Evolutionary conservation across 768 basidiomycete genomes (phyloP).

Genomic region (Termitomyces sp.): DNA sequence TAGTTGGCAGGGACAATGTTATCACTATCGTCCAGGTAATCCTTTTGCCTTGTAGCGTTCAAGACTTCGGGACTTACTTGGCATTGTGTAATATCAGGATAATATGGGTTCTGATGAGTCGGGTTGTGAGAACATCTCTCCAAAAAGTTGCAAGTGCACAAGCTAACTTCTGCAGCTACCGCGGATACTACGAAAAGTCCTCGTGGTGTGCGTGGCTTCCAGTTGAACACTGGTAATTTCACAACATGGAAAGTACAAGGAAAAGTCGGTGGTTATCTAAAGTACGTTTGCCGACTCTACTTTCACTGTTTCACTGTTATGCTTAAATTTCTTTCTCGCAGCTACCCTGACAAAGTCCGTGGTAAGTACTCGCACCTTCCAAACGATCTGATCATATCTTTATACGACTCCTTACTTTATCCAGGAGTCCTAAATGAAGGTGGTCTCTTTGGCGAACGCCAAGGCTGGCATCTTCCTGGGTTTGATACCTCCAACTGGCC

Average conservation of each 20-base stretch:
- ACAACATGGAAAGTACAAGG: conserved; percentile 70
- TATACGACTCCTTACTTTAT: not conserved
- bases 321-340: conserved; percentile 21
- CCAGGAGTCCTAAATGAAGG: conserved; percentile 65
- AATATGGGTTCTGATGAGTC: conserved; percentile 77
- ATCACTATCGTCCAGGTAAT: conserved; percentile 71
- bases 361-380: conserved; percentile 15
- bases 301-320: not conserved
- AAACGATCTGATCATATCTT: not conserved
- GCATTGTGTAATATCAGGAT: conserved; percentile 39
- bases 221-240: conserved; percentile 58
- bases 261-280: conserved; percentile 65
- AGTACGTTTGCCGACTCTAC: conserved; percentile 31
- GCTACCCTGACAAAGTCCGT: conserved; percentile 69
- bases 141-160: not conserved
- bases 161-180: conserved; percentile 22
- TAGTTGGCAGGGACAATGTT: conserved; percentile 57
- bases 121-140: conserved; percentile 29
- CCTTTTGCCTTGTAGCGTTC: not conserved
- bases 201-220: conserved; percentile 74
- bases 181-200: conserved; percentile 64
- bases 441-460: conserved; percentile 63
- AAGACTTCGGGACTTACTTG: not conserved
- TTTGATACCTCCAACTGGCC: conserved; percentile 63
- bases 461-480: conserved; percentile 72